Conservation (phyloP, 345 rosid species). For the Populus simonii region DNA sequence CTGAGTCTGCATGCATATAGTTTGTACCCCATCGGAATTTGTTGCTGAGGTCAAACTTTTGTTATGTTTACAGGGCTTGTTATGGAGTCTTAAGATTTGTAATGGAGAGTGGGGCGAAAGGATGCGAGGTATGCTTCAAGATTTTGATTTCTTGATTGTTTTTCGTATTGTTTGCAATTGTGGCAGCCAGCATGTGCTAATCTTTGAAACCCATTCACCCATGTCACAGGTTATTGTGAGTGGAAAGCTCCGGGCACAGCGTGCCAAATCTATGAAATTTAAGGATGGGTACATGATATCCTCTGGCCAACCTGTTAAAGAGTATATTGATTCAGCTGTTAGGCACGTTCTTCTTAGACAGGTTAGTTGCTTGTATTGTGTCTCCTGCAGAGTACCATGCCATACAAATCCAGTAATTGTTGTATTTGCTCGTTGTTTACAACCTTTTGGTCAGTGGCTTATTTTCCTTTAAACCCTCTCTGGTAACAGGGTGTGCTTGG, state of each 20-base stretch:
- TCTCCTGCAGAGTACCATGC: not conserved
- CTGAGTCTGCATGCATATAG: not conserved
- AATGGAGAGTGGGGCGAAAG: conserved; percentile 92
- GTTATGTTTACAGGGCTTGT: conserved; percentile 56
- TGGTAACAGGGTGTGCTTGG: conserved; percentile 73
- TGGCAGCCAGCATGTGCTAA: not conserved
- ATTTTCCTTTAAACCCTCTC: not conserved
- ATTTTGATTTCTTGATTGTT: not conserved
- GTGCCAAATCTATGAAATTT: conserved; percentile 94
- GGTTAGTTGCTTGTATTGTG: conserved; percentile 31
- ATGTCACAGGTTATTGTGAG: conserved; percentile 73
- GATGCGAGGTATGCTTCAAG: conserved; percentile 57
- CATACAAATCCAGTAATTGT: not conserved
- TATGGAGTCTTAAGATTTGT: conserved; percentile 81
- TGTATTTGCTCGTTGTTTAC: not conserved
- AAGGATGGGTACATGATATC: conserved; percentile 97
- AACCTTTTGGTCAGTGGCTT: not conserved
- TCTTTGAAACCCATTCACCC: not conserved
- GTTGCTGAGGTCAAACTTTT: not conserved
- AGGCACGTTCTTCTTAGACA: conserved; percentile 86
- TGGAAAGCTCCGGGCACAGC: conserved; percentile 82
- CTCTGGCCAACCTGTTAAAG: conserved; percentile 87
- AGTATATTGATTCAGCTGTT: conserved; percentile 87
- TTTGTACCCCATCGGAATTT: not conserved
- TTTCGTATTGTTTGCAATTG: not conserved